These are phyloP conservation scores for Lipomyces sp. DNA, from an alignment of 805 yeast genomes.

Conservation along the genomic window DNA sequence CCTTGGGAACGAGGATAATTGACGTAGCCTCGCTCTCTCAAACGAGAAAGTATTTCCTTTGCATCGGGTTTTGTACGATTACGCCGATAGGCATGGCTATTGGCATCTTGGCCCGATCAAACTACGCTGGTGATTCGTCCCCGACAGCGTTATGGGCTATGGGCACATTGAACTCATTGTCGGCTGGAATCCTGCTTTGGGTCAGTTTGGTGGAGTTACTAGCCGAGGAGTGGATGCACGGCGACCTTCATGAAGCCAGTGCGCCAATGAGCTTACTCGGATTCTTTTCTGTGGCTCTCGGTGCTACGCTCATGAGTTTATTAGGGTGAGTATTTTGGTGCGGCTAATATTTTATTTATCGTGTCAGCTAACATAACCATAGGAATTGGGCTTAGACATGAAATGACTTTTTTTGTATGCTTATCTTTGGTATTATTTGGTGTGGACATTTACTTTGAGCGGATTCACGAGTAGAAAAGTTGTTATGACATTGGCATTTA, in stretches of 20 bases:
- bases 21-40: conserved; percentile 45
- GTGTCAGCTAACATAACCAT: not conserved
- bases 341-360: not conserved
- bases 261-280: conserved; percentile 59
- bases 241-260: conserved; percentile 64
- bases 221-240: conserved; percentile 74
- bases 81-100: conserved; percentile 79
- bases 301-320: conserved; percentile 65
- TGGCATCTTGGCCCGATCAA: conserved; percentile 73
- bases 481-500: not conserved
- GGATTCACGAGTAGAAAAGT: not conserved
- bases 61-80: conserved; percentile 58
- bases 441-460: not conserved
- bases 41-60: conserved; percentile 39
- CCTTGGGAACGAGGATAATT: conserved; percentile 78
- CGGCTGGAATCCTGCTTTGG: conserved; percentile 78
- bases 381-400: not conserved
- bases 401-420: not conserved
- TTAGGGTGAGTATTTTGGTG: conserved; percentile 54
- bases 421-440: not conserved
- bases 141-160: conserved; percentile 49
- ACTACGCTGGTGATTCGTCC: conserved; percentile 39
- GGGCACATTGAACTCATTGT: conserved; percentile 75
- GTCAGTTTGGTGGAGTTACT: conserved; percentile 78
- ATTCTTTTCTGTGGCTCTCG: conserved; percentile 66